Percentiles rank a stretch among this genome's conserved stretches.
Evolutionary conservation across 1,139 yeast species (phyloP).

Genomic region (Geotrichum restrictum): DNA sequence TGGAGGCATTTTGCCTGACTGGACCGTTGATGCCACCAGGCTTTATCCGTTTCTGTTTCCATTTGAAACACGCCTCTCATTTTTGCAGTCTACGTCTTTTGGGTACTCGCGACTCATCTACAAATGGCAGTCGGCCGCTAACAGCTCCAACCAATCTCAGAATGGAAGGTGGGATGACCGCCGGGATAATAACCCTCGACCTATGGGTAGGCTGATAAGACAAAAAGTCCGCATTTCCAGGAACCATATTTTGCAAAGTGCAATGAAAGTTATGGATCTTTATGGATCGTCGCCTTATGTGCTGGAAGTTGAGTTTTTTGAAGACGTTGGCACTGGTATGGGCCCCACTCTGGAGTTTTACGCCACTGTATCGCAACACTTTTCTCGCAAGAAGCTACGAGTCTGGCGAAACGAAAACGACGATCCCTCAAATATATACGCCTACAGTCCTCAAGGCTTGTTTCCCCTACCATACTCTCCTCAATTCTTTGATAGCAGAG

Average conservation of each 20-base stretch:
- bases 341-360: conserved; percentile 96
- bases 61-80: conserved; percentile 70
- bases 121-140: conserved; percentile 57
- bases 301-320: conserved; percentile 81
- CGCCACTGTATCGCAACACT: conserved; percentile 73
- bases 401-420: conserved; percentile 65
- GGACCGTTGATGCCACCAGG: conserved; percentile 73
- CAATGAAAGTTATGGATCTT: conserved; percentile 68
- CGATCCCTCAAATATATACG: conserved; percentile 42
- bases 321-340: conserved; percentile 93
- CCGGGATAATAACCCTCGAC: conserved; percentile 30
- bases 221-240: conserved; percentile 80
- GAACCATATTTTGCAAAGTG: conserved; percentile 67
- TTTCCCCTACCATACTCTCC: conserved; percentile 65
- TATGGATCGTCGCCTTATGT: conserved; percentile 79
- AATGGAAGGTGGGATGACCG: conserved; percentile 10
- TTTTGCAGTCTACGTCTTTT: conserved; percentile 83
- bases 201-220: conserved; percentile 71
- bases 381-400: conserved; percentile 51
- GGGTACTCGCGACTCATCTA: conserved; percentile 84
- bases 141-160: conserved; percentile 8
- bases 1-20: conserved; percentile 79
- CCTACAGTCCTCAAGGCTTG: conserved; percentile 50
- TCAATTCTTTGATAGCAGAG: conserved; percentile 14
- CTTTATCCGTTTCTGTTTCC: conserved; percentile 82